These are phyloP conservation scores for Curvularia sp. DNA, from an alignment of 2,329 filamentous ascomycete species.

Conservation along the genomic window DNA sequence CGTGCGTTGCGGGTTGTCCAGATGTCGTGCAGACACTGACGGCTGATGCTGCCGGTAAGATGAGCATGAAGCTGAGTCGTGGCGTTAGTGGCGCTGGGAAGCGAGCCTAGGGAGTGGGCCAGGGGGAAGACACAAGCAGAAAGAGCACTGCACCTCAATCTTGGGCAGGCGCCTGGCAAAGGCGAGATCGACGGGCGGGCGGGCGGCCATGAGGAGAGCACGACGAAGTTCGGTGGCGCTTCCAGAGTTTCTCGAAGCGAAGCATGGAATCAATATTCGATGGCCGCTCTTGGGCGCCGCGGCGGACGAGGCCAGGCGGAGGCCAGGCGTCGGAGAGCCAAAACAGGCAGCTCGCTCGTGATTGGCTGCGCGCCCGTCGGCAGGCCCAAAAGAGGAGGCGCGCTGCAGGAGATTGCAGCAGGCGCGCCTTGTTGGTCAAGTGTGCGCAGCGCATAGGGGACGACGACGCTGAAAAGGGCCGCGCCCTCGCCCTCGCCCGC, in stretches of 20 bases:
- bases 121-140: conserved; percentile 8
- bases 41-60: conserved; percentile 78
- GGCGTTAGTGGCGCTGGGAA: conserved; percentile 38
- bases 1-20: conserved; percentile 67
- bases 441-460: conserved; percentile 2
- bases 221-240: conserved; percentile 30
- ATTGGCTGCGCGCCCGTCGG: conserved; percentile 4
- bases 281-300: conserved; percentile 22
- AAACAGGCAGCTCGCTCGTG: not conserved
- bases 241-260: conserved; percentile 28
- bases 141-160: conserved; percentile 46
- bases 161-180: conserved; percentile 53
- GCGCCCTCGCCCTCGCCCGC: not conserved
- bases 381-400: conserved; percentile 29
- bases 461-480: conserved; percentile 1
- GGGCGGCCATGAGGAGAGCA: conserved; percentile 22
- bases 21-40: conserved; percentile 74
- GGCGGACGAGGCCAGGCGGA: conserved; percentile 6
- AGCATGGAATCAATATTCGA: conserved; percentile 12
- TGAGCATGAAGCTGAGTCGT: conserved; percentile 75
- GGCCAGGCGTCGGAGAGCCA: conserved; percentile 18
- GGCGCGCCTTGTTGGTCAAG: conserved; percentile 39
- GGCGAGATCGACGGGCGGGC: conserved; percentile 25
- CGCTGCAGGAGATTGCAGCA: conserved; percentile 39
- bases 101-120: conserved; percentile 21